phyloP scores from a whole-genome alignment of 2,329 filamentous ascomycete genomes.

The Clarireedia hainanense region DNA sequence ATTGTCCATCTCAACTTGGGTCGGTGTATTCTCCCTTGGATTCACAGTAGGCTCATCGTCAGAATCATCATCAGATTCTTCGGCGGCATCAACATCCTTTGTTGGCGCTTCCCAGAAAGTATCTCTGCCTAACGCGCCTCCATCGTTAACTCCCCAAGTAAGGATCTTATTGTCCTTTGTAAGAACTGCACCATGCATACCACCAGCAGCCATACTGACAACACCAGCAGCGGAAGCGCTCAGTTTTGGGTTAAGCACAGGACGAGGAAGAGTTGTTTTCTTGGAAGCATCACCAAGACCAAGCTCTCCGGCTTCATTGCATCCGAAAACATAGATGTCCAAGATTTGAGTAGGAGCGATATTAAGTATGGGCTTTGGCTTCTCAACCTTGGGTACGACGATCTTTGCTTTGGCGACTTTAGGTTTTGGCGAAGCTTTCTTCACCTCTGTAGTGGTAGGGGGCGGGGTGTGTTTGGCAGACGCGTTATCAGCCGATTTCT shows the following conservation, averaged over 20 bases:
- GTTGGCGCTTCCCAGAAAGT: slow-evolving; percentile 59
- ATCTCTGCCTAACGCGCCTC: slow-evolving; percentile 69
- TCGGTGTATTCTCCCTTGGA: slow-evolving; percentile 35
- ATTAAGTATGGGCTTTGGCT: slow-evolving; percentile 39
- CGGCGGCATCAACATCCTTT: slow-evolving; percentile 39
- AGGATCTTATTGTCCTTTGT: slow-evolving; percentile 74
- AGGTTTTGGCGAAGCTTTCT: slow-evolving; percentile 1
- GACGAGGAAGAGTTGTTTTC: slow-evolving; percentile 64
- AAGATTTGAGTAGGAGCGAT: slow-evolving; percentile 52
- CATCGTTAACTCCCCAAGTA: slow-evolving; percentile 82
- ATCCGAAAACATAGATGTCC: slow-evolving; percentile 73
- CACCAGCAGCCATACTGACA: slow-evolving; percentile 68
- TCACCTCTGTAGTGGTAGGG: neutral
- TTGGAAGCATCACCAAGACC: slow-evolving; percentile 63
- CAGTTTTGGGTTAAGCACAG: slow-evolving; percentile 58
- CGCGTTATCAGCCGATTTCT: neutral
- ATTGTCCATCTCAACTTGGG: slow-evolving; percentile 51
- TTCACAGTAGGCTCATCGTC: slow-evolving; percentile 53
- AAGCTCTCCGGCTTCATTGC: slow-evolving; percentile 70
- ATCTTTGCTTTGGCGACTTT: slow-evolving; percentile 4
- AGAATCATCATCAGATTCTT: slow-evolving; percentile 36
- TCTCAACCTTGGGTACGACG: neutral
- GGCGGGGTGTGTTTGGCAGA: neutral
- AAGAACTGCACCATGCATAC: slow-evolving; percentile 71
- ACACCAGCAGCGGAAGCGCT: slow-evolving; percentile 53